Percentiles rank a stretch among this genome's conserved stretches.
phyloP scores from a whole-genome alignment of 257 asterid genomes.

The Paulownia fortunei region DNA sequence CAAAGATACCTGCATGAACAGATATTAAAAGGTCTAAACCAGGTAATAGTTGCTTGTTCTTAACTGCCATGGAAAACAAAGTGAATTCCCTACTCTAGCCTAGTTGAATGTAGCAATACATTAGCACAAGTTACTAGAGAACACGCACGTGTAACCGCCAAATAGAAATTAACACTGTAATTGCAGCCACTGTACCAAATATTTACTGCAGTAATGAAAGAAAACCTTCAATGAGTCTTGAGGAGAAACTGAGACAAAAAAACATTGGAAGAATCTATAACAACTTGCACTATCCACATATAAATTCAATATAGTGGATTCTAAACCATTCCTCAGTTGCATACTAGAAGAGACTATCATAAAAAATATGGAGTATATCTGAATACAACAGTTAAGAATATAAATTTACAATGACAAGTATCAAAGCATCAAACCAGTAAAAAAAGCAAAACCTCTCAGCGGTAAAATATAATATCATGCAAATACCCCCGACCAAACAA shows the following conservation, averaged over 20 bases:
- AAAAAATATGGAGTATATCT: background rate
- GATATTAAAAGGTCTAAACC: background rate
- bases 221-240: background rate
- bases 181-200: background rate
- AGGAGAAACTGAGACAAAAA: background rate
- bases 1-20: conserved; percentile 62
- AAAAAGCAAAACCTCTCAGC: too few species aligned
- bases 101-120: background rate
- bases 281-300: background rate
- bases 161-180: background rate
- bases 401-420: too few species aligned
- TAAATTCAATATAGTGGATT: background rate
- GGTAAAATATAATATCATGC: too few species aligned
- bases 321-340: too few species aligned
- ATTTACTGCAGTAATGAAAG: background rate
- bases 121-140: background rate
- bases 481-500: background rate
- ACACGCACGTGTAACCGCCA: background rate
- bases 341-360: background rate
- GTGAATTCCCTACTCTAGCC: background rate
- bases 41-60: background rate
- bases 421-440: too few species aligned
- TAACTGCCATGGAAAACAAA: background rate
- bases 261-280: background rate
- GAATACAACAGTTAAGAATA: background rate